These are phyloP conservation scores for Nicotiana attenuata DNA, from an alignment of 257 asterid species.

Conservation along the genomic window DNA sequence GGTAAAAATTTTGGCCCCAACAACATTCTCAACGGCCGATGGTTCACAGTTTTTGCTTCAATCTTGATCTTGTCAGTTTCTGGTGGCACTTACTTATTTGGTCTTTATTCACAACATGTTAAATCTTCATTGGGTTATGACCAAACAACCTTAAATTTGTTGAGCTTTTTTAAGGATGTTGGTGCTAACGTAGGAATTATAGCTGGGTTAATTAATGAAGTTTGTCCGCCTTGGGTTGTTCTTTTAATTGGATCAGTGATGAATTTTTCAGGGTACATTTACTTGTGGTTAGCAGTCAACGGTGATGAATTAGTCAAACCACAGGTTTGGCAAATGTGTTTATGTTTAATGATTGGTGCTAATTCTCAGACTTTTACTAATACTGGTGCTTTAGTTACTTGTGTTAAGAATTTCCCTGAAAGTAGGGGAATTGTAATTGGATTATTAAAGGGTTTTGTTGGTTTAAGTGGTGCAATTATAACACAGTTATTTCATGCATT, in stretches of 20 bases:
- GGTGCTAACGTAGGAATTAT: constrained; percentile 67
- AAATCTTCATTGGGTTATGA: constrained; percentile 56
- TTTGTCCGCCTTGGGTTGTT: constrained; percentile 81
- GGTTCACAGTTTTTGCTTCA: constrained; percentile 75
- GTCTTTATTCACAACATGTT: constrained; percentile 44
- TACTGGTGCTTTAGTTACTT: constrained; percentile 76
- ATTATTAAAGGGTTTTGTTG: constrained; percentile 33
- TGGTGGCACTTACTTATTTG: constrained; percentile 81
- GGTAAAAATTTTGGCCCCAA: constrained; percentile 17
- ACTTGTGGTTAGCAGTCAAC: constrained; percentile 69
- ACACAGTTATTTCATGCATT: constrained; percentile 27
- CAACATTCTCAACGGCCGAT: constrained; percentile 45
- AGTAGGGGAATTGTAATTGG: constrained; percentile 37
- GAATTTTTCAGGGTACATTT: constrained; percentile 70
- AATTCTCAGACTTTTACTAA: constrained; percentile 75
- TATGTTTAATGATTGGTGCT: constrained; percentile 69
- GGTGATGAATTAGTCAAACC: constrained; percentile 38
- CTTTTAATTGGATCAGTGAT: constrained; percentile 59
- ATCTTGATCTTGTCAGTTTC: constrained; percentile 61
- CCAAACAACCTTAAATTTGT: constrained; percentile 62
- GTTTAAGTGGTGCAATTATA: constrained; percentile 37
- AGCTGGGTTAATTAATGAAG: constrained; percentile 65
- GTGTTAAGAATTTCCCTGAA: constrained; percentile 69
- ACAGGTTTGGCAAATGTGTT: constrained; percentile 71
- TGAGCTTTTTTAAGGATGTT: constrained; percentile 64